A percentile compares a stretch with the other conserved stretches of the same genome.
phyloP scores from a whole-genome alignment of 352 stramenopile genomes.

The Blastocystis sp. region DNA sequence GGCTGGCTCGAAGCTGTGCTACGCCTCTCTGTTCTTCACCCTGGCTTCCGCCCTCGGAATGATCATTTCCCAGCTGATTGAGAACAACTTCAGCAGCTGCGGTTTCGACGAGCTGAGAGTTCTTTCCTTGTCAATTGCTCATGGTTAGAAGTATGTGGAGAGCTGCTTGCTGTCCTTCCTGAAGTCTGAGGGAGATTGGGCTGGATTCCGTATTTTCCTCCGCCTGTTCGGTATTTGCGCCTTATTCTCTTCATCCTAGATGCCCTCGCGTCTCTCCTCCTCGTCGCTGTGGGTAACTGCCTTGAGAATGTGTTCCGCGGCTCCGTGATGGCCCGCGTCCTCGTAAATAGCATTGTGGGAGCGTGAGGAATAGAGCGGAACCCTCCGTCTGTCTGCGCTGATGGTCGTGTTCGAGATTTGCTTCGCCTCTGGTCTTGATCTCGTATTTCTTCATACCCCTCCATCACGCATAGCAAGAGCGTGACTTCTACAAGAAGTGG shows the following conservation, averaged over 20 bases:
- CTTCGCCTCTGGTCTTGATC: slow-evolving; percentile 38
- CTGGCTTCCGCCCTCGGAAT: slow-evolving; percentile 41
- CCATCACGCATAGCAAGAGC: slow-evolving; percentile 21
- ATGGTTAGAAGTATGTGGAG: slow-evolving; percentile 4
- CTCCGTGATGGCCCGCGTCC: slow-evolving; percentile 51
- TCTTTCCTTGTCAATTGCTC: neutral
- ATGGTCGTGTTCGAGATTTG: slow-evolving; percentile 57
- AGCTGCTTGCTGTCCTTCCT: slow-evolving; percentile 14
- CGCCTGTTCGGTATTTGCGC: slow-evolving; percentile 26
- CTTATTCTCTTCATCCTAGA: neutral
- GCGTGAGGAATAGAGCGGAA: slow-evolving; percentile 29
- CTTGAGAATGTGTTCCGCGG: slow-evolving; percentile 64
- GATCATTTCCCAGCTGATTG: slow-evolving; percentile 51
- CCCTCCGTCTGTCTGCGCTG: slow-evolving; percentile 36
- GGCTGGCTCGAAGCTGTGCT: slow-evolving; percentile 43
- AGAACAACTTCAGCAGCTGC: slow-evolving; percentile 10
- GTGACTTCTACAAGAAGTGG: slow-evolving; percentile 49
- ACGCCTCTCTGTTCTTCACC: slow-evolving; percentile 14
- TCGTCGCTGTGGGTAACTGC: slow-evolving; percentile 61
- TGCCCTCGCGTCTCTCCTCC: slow-evolving; percentile 37
- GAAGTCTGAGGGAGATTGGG: slow-evolving; percentile 1
- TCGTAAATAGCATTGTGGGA: neutral
- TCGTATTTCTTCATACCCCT: neutral
- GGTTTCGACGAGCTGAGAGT: neutral
- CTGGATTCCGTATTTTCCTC: slow-evolving; percentile 30